Conservation (phyloP, 1,284 basidiomycete species). For the Phlebopus sp. region DNA sequence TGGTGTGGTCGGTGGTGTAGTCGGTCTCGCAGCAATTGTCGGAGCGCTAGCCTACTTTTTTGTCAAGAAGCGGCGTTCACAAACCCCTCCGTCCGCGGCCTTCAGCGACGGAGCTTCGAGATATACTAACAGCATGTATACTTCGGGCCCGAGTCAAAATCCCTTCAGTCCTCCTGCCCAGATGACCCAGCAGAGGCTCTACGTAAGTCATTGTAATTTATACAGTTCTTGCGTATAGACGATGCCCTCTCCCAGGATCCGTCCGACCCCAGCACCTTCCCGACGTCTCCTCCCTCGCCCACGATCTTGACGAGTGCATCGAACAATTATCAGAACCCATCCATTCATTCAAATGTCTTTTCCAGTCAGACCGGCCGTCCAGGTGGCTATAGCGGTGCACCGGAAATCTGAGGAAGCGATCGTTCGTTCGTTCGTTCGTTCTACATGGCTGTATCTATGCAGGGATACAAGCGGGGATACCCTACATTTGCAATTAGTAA, state of each 20-base stretch:
- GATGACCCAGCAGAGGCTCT: slow-evolving; percentile 30
- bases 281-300: slow-evolving; percentile 17
- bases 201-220: slow-evolving; percentile 21
- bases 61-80: slow-evolving; percentile 28
- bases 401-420: slow-evolving; percentile 22
- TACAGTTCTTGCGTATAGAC: slow-evolving; percentile 3
- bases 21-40: slow-evolving; percentile 29
- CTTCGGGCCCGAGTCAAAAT: not conserved
- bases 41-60: slow-evolving; percentile 26
- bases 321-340: slow-evolving; percentile 4
- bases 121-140: slow-evolving; percentile 6
- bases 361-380: slow-evolving; percentile 14
- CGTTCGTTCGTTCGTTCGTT: not conserved
- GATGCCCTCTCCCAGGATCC: slow-evolving; percentile 21
- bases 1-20: slow-evolving; percentile 40
- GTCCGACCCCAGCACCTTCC: slow-evolving; percentile 34
- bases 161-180: slow-evolving; percentile 8
- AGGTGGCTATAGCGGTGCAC: slow-evolving; percentile 23
- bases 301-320: slow-evolving; percentile 14
- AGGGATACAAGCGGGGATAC: too few relatives aligned
- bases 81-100: slow-evolving; percentile 13
- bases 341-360: slow-evolving; percentile 7
- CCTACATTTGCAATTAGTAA: not conserved
- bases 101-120: not conserved
- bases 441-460: not conserved